Conservation (phyloP, 2,329 filamentous ascomycete species). For the Aspergillus sp. region DNA sequence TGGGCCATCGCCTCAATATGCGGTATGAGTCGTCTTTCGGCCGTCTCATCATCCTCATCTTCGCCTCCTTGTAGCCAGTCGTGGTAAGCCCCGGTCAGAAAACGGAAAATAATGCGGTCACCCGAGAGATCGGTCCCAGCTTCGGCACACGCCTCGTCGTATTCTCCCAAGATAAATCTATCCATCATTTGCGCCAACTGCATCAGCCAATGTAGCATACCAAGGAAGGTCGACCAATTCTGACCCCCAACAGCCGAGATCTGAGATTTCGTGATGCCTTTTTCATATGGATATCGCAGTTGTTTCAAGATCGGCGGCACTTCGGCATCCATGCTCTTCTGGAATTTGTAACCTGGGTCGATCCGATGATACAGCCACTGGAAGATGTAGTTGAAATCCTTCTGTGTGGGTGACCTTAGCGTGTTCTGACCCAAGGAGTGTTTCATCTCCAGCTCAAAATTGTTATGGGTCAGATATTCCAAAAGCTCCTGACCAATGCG, state of each 20-base stretch:
- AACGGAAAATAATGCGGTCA: conserved; percentile 90
- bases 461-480: conserved; percentile 85
- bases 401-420: conserved; percentile 88
- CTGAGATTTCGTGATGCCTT: conserved; percentile 92
- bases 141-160: conserved; percentile 84
- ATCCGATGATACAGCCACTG: conserved; percentile 96
- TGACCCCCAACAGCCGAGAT: conserved; percentile 90
- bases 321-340: conserved; percentile 91
- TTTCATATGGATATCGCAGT: conserved; percentile 87
- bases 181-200: conserved; percentile 92
- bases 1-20: conserved; percentile 81
- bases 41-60: conserved; percentile 76
- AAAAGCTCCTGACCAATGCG: conserved; percentile 80
- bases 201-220: conserved; percentile 98
- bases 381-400: conserved; percentile 97
- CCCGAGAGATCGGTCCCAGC: conserved; percentile 77
- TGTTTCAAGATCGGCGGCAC: conserved; percentile 89
- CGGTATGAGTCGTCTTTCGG: conserved; percentile 65
- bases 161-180: conserved; percentile 64
- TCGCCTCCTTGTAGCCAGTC: conserved; percentile 93
- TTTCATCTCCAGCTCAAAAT: conserved; percentile 98
- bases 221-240: conserved; percentile 93
- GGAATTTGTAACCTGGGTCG: conserved; percentile 85
- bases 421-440: conserved; percentile 84
- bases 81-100: conserved; percentile 78